Evolutionary conservation across 306 rosid species (phyloP).

Genomic region (Cucurbita ficifolia): DNA sequence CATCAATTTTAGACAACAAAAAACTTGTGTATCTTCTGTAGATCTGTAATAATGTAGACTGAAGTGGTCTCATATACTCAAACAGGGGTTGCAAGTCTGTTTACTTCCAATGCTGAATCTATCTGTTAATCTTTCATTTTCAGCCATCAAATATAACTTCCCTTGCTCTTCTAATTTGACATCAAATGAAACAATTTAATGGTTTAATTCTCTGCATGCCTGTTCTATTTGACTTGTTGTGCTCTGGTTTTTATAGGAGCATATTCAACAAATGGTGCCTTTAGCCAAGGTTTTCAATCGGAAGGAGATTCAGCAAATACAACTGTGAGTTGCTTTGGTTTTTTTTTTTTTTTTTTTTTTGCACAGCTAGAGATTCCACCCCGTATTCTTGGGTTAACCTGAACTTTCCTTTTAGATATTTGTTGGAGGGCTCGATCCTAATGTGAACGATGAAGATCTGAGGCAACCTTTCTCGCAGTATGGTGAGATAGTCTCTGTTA

Average conservation of each 20-base stretch:
- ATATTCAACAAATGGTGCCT: constrained; percentile 52
- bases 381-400: constrained; percentile 13
- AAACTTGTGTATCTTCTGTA: neutral
- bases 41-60: neutral
- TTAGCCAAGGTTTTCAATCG: constrained; percentile 28
- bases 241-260: constrained; percentile 33
- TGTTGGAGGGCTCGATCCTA: constrained; percentile 98
- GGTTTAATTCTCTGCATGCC: neutral
- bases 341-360: neutral
- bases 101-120: neutral
- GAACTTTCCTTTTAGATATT: constrained; percentile 44
- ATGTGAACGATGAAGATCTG: constrained; percentile 84
- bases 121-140: neutral
- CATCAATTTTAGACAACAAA: neutral
- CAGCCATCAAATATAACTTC: neutral
- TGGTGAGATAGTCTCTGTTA: constrained; percentile 88
- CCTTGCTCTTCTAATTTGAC: no score
- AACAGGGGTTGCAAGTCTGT: neutral
- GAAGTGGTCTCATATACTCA: neutral
- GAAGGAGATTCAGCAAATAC: constrained; percentile 85
- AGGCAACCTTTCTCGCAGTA: constrained; percentile 74
- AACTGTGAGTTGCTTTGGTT: constrained; percentile 40
- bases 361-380: neutral
- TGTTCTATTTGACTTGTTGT: neutral
- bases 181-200: no score